phyloP scores from a whole-genome alignment of 2,329 filamentous ascomycete genomes.

The Botrytis galanthina region DNA sequence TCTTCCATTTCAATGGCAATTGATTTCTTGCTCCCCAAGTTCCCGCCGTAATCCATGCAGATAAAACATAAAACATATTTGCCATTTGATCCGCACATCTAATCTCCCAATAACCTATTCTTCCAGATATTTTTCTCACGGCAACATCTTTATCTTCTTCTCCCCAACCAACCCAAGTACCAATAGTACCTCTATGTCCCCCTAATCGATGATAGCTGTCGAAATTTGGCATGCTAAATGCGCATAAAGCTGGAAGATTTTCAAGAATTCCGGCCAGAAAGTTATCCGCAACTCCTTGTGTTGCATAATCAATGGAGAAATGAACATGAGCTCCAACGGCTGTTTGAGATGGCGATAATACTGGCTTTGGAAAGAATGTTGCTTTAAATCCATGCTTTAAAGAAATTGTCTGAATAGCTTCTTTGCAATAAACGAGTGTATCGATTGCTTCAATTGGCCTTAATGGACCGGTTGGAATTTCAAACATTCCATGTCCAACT shows the following conservation, averaged over 20 bases:
- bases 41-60: too few relatives aligned
- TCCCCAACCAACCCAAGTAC: conserved; percentile 18
- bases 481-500: conserved; percentile 70
- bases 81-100: too few relatives aligned
- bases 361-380: conserved; percentile 72
- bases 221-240: conserved; percentile 47
- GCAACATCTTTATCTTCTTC: conserved; percentile 15
- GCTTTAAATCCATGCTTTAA: conserved; percentile 61
- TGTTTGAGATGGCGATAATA: neutral
- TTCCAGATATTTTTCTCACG: conserved; percentile 12
- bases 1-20: too few relatives aligned
- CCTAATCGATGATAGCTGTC: conserved; percentile 21
- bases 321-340: conserved; percentile 2
- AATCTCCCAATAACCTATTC: conserved; percentile 18
- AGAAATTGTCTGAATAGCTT: conserved; percentile 64
- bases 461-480: conserved; percentile 65
- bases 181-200: conserved; percentile 8
- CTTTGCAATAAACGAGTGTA: conserved; percentile 64
- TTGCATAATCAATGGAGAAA: conserved; percentile 35
- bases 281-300: conserved; percentile 50
- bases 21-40: too few relatives aligned
- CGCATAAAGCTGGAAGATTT: conserved; percentile 62
- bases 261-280: conserved; percentile 71
- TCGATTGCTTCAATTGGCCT: conserved; percentile 67
- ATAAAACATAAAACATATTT: too few relatives aligned